phyloP scores from a whole-genome alignment of 352 stramenopile genomes.

The Phytophthora citrophthora region DNA sequence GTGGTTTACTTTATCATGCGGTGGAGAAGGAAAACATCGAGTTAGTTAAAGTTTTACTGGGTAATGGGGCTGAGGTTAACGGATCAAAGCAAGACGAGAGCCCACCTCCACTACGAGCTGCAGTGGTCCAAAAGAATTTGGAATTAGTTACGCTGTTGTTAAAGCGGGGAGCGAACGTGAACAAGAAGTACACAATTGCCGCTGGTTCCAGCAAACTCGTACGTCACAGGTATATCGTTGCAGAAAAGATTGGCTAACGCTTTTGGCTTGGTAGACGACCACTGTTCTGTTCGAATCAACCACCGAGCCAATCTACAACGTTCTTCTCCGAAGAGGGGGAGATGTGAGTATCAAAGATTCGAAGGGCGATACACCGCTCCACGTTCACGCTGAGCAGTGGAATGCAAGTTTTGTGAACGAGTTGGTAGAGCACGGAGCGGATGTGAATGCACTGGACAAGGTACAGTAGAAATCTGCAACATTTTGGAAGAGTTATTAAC shows the following conservation, averaged over 20 bases:
- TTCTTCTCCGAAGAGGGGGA: slow-evolving; percentile 27
- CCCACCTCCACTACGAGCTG: slow-evolving; percentile 36
- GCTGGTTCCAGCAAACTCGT: slow-evolving; percentile 20
- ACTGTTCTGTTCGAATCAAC: slow-evolving; percentile 35
- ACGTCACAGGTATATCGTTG: background rate
- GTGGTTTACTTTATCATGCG: slow-evolving; percentile 32
- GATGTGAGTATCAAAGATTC: slow-evolving; percentile 31
- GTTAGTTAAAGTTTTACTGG: slow-evolving; percentile 36
- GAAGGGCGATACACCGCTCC: slow-evolving; percentile 27
- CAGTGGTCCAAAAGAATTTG: slow-evolving; percentile 26
- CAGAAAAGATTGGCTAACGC: background rate
- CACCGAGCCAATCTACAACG: slow-evolving; percentile 21
- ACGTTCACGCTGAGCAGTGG: slow-evolving; percentile 31
- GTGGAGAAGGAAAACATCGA: slow-evolving; percentile 39
- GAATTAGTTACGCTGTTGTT: slow-evolving; percentile 30
- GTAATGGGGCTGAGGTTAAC: slow-evolving; percentile 39
- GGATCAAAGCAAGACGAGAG: slow-evolving; percentile 39
- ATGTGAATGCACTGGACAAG: slow-evolving; percentile 30
- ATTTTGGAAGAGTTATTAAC: no score
- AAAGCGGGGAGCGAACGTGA: slow-evolving; percentile 33
- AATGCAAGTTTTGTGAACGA: slow-evolving; percentile 23
- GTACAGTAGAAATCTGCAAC: slow-evolving; percentile 1
- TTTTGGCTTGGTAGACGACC: slow-evolving; percentile 11
- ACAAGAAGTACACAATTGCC: slow-evolving; percentile 26
- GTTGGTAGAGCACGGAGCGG: slow-evolving; percentile 28